These are phyloP conservation scores for Albizia julibrissin DNA, from an alignment of 306 rosid genomes.

Conservation along the genomic window DNA sequence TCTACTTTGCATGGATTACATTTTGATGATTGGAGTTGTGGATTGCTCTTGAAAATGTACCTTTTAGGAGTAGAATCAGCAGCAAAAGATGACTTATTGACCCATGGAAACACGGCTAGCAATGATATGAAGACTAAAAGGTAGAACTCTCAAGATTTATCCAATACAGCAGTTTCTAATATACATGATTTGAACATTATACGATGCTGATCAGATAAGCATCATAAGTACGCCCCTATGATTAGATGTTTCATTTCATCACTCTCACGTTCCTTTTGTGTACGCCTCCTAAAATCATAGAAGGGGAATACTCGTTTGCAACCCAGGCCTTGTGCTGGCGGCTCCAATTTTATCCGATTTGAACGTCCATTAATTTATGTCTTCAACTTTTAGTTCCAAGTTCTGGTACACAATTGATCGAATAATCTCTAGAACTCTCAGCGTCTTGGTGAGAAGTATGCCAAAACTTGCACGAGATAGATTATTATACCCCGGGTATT, in stretches of 20 bases:
- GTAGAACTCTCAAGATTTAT: neutral
- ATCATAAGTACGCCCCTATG: neutral
- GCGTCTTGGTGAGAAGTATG: neutral
- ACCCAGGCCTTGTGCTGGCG: neutral
- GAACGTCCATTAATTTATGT: neutral
- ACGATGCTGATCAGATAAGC: neutral
- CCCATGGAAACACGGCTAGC: neutral
- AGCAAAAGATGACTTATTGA: neutral
- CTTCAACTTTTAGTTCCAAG: neutral
- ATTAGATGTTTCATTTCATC: neutral
- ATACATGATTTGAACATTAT: neutral
- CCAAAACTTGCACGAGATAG: neutral
- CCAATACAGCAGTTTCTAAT: neutral
- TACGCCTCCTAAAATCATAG: neutral
- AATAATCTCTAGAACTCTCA: neutral
- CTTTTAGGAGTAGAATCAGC: neutral
- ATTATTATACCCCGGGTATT: neutral
- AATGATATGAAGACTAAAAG: neutral
- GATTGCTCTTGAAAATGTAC: neutral
- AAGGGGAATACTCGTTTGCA: neutral
- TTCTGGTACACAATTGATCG: neutral
- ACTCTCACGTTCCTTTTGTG: neutral
- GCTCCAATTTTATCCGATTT: neutral
- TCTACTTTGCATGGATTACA: constrained; percentile 2
- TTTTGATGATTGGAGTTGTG: constrained; percentile 11